Evolutionary conservation across 1,139 yeast species (phyloP).

Genomic region (Candida smagusa): DNA sequence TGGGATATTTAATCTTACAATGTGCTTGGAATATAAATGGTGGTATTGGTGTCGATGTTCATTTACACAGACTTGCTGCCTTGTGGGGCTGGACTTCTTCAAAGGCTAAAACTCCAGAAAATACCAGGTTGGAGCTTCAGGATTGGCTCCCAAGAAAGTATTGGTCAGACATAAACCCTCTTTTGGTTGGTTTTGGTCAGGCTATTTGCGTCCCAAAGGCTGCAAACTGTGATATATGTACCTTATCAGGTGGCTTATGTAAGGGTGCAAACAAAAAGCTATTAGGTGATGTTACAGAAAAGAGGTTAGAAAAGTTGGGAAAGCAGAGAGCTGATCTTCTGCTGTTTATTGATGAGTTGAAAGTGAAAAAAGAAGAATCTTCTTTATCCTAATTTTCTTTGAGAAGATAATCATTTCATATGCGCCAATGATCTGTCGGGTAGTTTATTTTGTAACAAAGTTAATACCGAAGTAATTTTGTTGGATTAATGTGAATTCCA

Average conservation of each 20-base stretch:
- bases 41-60: slow-evolving; percentile 95
- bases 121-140: slow-evolving; percentile 65
- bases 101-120: slow-evolving; percentile 63
- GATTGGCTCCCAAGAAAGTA: slow-evolving; percentile 68
- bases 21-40: slow-evolving; percentile 72
- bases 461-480: no score
- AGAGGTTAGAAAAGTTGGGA: slow-evolving; percentile 30
- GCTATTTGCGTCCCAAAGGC: slow-evolving; percentile 75
- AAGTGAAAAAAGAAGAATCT: background rate
- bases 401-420: no score
- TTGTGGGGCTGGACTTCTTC: slow-evolving; percentile 78
- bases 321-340: slow-evolving; percentile 36
- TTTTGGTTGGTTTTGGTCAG: slow-evolving; percentile 92
- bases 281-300: slow-evolving; percentile 29
- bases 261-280: slow-evolving; percentile 47
- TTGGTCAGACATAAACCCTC: slow-evolving; percentile 85
- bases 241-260: slow-evolving; percentile 55
- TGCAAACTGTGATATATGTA: slow-evolving; percentile 72
- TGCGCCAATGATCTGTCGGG: no score
- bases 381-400: no score
- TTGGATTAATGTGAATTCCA: no score
- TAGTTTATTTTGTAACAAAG: no score
- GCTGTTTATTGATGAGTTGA: slow-evolving; percentile 2
- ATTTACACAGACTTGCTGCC: slow-evolving; percentile 75
- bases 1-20: slow-evolving; percentile 82